Conservation (phyloP, 345 rosid species). For the Diplotaxis tenuifolia region DNA sequence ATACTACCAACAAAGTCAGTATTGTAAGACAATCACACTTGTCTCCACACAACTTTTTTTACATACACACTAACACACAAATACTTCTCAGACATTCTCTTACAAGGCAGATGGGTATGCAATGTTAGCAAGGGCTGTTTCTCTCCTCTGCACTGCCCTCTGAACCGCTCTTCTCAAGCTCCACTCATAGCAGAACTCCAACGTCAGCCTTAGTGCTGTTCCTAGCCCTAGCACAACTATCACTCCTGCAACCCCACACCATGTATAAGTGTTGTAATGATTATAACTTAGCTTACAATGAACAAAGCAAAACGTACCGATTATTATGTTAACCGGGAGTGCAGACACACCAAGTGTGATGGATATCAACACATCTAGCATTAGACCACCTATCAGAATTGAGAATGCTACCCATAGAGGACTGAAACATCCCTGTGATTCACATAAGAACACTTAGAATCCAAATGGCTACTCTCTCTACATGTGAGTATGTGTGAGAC, state of each 20-base stretch:
- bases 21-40: slow-evolving; percentile 9
- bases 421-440: slow-evolving; percentile 69
- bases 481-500: too few relatives aligned
- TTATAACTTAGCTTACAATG: not conserved
- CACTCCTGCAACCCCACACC: slow-evolving; percentile 50
- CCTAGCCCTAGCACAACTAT: slow-evolving; percentile 93
- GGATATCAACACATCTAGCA: slow-evolving; percentile 85
- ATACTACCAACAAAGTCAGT: not conserved
- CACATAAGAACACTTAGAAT: not conserved
- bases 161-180: slow-evolving; percentile 67
- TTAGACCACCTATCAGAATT: slow-evolving; percentile 74
- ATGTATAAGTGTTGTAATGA: not conserved
- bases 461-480: not conserved
- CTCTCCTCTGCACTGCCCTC: slow-evolving; percentile 67
- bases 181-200: slow-evolving; percentile 90
- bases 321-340: slow-evolving; percentile 85
- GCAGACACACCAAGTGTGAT: slow-evolving; percentile 84
- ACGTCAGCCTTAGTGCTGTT: slow-evolving; percentile 71
- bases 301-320: slow-evolving; percentile 45
- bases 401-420: slow-evolving; percentile 95
- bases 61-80: slow-evolving; percentile 8
- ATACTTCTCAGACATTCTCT: slow-evolving; percentile 22
- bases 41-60: slow-evolving; percentile 10
- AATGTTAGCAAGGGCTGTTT: slow-evolving; percentile 45
- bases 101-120: slow-evolving; percentile 66